Conservation (phyloP, 1,139 yeast species). For the Spencermartinsiella ligniputridi region DNA sequence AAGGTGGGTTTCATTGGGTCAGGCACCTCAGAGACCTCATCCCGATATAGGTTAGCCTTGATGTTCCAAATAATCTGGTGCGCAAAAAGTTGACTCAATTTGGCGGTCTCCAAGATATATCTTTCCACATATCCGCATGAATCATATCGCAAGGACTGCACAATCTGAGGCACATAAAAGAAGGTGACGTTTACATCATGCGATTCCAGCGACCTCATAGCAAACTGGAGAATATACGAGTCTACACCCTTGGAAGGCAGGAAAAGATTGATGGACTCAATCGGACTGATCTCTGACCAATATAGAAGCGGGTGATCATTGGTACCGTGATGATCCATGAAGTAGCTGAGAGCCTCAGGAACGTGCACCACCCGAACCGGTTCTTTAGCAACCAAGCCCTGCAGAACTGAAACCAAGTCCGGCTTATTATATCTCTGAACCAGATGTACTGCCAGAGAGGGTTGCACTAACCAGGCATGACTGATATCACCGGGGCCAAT, state of each 20-base stretch:
- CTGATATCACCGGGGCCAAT: not conserved
- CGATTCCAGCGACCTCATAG: constrained; percentile 83
- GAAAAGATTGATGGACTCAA: constrained; percentile 81
- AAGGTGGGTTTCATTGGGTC: constrained; percentile 80
- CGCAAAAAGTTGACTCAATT: constrained; percentile 84
- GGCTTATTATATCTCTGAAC: constrained; percentile 49
- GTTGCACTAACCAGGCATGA: constrained; percentile 61
- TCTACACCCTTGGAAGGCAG: constrained; percentile 69
- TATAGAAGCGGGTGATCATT: constrained; percentile 42
- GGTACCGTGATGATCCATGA: constrained; percentile 14
- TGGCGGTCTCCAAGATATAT: constrained; percentile 87
- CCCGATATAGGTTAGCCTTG: constrained; percentile 87
- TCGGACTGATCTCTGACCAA: constrained; percentile 77
- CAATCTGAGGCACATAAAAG: constrained; percentile 97
- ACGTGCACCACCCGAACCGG: constrained; percentile 62
- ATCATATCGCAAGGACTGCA: constrained; percentile 84
- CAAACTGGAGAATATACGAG: constrained; percentile 72
- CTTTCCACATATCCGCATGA: constrained; percentile 78
- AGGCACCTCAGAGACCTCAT: constrained; percentile 71
- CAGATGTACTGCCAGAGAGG: constrained; percentile 69
- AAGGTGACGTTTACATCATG: constrained; percentile 88
- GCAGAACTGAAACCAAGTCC: constrained; percentile 39
- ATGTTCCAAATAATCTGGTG: constrained; percentile 99
- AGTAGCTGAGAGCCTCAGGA: constrained; percentile 59
- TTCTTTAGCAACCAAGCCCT: constrained; percentile 44